phyloP scores from a whole-genome alignment of 352 stramenopile genomes.

The Globisporangium perplexum region DNA sequence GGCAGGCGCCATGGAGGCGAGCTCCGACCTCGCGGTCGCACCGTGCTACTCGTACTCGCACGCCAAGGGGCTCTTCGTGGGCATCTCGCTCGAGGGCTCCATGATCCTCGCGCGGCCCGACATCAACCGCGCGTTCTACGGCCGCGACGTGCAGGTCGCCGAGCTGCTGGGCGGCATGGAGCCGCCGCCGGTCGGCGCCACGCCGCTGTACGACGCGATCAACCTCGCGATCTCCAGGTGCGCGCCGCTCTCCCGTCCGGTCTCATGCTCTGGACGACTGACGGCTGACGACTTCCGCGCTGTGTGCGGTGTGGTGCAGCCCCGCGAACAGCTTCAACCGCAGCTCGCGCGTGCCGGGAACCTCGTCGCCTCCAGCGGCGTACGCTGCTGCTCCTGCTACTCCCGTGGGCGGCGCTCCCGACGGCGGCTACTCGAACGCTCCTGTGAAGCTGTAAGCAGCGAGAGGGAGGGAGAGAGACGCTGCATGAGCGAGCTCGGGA shows the following conservation, averaged over 20 bases:
- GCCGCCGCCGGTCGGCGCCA: conserved; percentile 69
- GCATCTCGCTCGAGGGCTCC: conserved; percentile 88
- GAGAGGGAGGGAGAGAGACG: background rate
- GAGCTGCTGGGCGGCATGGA: conserved; percentile 78
- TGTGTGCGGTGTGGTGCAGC: conserved; percentile 16
- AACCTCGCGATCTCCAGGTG: conserved; percentile 58
- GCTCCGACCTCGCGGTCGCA: conserved; percentile 70
- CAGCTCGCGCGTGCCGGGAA: conserved; percentile 10
- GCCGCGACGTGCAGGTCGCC: conserved; percentile 50
- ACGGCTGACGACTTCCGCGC: no score
- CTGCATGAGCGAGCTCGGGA: background rate
- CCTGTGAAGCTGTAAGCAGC: conserved; percentile 32
- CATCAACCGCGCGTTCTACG: conserved; percentile 93
- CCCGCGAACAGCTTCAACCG: conserved; percentile 63
- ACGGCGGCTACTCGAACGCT: conserved; percentile 27
- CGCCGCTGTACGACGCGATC: conserved; percentile 85
- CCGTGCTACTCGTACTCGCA: conserved; percentile 92
- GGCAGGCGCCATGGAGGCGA: conserved; percentile 66
- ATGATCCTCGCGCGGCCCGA: conserved; percentile 84
- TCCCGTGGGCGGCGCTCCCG: conserved; percentile 6
- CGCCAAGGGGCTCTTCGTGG: conserved; percentile 86
- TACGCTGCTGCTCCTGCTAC: background rate
- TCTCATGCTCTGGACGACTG: background rate
- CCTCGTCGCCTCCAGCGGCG: conserved; percentile 3
- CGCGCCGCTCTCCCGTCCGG: background rate